Evolutionary conservation across 148 eudicot species (phyloP), one percentile per base, ranked within the genome.

Genomic region (Rhododendron mucronatum): DNA sequence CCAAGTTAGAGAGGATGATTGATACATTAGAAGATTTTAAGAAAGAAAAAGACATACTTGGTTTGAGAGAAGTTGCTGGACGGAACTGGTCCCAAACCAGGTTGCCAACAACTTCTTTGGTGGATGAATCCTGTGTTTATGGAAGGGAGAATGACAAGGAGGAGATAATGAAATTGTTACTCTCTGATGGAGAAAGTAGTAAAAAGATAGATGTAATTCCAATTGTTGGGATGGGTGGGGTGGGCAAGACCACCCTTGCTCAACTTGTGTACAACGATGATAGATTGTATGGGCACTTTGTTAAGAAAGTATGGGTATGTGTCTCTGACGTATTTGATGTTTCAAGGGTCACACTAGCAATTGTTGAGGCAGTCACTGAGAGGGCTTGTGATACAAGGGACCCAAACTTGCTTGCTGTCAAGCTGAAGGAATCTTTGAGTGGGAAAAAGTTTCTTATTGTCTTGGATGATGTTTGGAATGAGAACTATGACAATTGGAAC

Each of bases 231-330:
- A 53, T 53, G 59, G 59, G 59, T 53, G 59, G 59, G 20, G 1
- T 53, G 16, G 59, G 59, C 18, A 53, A 53, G 59, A 53, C 59
- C 59, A 53, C 59, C 59, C 59, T 53, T 53, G 59, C 47, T 18
- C 50, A 41, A 77, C 47, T 41, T 18, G 0, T 61, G 8, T 87
- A 59, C 39, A 78, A 83, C 12, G 84, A 84, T 55, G 4, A 1
- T 0, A 26, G 23, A 23, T 0, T 84, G 59, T 4, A 2, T 37
- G 39, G 39, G 7, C 30, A 59, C 16, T 87, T 79, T 23, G 53
- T 48, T 21, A 3, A 50, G 9, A 87, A 83, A 78, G 39, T 28
- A n/a, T 87, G 88, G 88, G 74, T 50, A 16, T 87, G 76, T 7
- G 61, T 83, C 20, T 83, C 88, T 10, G 53, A 47, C 13, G 3